Evolutionary conservation across 441 rosid genomes (phyloP).

Genomic region (Syzygium syzygioides): DNA sequence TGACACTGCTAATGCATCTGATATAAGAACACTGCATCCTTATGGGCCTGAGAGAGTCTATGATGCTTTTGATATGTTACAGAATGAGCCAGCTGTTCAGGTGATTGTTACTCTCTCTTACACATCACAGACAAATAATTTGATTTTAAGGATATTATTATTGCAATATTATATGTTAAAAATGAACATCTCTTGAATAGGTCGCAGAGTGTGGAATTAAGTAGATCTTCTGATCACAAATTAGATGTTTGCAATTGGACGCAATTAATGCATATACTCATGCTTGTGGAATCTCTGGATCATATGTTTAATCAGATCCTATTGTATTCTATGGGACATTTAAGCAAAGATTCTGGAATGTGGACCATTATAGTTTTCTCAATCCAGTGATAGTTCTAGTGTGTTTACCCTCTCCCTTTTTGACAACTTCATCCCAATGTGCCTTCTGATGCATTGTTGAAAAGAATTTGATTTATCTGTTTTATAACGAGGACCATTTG

Average conservation of each 20-base stretch:
- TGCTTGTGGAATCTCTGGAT: not conserved
- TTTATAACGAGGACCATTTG: not conserved
- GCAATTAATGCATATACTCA: not conserved
- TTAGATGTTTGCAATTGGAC: not conserved
- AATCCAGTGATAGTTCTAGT: not conserved
- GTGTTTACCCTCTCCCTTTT: not conserved
- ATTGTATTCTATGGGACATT: not conserved
- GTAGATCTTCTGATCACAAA: not conserved
- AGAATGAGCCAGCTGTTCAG: slow-evolving; percentile 77
- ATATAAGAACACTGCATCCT: slow-evolving; percentile 35
- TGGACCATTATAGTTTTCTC: not conserved
- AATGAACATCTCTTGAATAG: not conserved
- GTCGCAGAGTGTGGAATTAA: not conserved
- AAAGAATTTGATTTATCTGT: not conserved
- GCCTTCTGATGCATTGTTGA: not conserved
- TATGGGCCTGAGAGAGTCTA: slow-evolving; percentile 46
- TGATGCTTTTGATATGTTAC: slow-evolving; percentile 75
- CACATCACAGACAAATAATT: not conserved
- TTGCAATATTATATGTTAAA: not conserved
- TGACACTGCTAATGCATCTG: slow-evolving; percentile 55
- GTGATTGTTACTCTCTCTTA: slow-evolving; percentile 16
- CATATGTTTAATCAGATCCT: not conserved
- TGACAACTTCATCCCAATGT: not conserved
- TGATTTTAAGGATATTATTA: not conserved
- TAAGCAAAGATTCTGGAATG: not conserved